Percentiles rank a stretch among this genome's conserved stretches.
These are phyloP conservation scores for Lactuca saligna DNA, from an alignment of 129 eudicot species.

Conservation along the genomic window DNA sequence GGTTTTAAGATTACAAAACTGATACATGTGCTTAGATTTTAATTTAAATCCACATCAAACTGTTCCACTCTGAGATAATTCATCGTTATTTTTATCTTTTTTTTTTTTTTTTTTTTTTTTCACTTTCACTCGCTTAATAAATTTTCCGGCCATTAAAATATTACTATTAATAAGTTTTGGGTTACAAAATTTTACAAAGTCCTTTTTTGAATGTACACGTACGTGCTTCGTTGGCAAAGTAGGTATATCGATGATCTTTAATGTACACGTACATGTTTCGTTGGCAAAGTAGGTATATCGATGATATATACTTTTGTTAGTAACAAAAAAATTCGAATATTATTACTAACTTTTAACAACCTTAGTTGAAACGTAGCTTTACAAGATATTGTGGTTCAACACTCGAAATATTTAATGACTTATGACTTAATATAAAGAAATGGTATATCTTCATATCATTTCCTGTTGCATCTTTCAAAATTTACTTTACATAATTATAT, in stretches of 20 bases:
- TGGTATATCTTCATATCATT: not conserved
- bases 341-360: not conserved
- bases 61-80: too few relatives aligned
- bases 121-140: too few relatives aligned
- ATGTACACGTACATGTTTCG: not conserved
- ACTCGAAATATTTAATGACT: not conserved
- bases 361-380: constrained; percentile 5
- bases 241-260: not conserved
- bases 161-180: not conserved
- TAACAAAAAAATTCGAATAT: not conserved
- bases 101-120: too few relatives aligned
- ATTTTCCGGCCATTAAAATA: too few relatives aligned
- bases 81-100: too few relatives aligned
- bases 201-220: not conserved
- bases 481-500: not conserved
- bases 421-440: not conserved
- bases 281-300: not conserved
- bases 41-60: too few relatives aligned
- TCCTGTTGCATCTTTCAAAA: not conserved
- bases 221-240: not conserved
- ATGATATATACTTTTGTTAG: not conserved
- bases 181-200: too few relatives aligned
- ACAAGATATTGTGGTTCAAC: constrained; percentile 1
- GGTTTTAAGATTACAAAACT: too few relatives aligned
- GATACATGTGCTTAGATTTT: too few relatives aligned